Evolutionary conservation across 176 grass and related monocot species (phyloP).

Genomic region (Poa annua): DNA sequence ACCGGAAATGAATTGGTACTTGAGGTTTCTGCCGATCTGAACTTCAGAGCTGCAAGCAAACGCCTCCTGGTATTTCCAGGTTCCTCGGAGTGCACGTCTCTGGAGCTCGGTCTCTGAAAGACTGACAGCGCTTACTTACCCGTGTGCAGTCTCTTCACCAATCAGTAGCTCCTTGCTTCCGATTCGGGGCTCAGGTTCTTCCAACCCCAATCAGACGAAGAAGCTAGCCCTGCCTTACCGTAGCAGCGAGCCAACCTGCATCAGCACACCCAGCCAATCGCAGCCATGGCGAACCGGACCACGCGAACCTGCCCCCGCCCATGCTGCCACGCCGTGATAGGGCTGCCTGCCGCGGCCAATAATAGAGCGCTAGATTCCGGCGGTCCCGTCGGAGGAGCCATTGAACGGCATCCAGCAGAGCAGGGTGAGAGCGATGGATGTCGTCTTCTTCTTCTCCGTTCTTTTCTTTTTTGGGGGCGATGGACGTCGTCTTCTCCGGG

Average conservation of each 20-base stretch:
- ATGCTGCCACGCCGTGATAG: conserved; percentile 22
- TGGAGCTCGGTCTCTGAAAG: not conserved
- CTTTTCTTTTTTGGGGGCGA: too few species aligned
- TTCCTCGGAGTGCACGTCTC: not conserved
- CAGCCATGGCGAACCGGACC: conserved; percentile 36
- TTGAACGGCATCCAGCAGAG: not conserved
- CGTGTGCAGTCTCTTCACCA: not conserved
- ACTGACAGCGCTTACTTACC: not conserved
- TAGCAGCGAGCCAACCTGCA: not conserved
- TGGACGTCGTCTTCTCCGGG: conserved; percentile 21
- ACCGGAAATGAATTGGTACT: not conserved
- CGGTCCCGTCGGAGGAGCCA: not conserved
- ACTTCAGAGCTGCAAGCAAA: not conserved
- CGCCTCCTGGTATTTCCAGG: not conserved
- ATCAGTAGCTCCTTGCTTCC: not conserved
- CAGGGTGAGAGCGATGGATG: not conserved
- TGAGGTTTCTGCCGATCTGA: not conserved
- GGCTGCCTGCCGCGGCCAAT: not conserved
- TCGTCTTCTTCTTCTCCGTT: not conserved
- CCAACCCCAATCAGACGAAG: not conserved
- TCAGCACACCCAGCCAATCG: not conserved
- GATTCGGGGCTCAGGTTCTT: not conserved
- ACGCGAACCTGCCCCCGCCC: conserved; percentile 26
- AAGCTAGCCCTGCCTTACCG: not conserved
- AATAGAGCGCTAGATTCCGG: not conserved